These are phyloP conservation scores for Stropharia rugosoannulata DNA, from an alignment of 768 basidiomycete species.

Conservation along the genomic window DNA sequence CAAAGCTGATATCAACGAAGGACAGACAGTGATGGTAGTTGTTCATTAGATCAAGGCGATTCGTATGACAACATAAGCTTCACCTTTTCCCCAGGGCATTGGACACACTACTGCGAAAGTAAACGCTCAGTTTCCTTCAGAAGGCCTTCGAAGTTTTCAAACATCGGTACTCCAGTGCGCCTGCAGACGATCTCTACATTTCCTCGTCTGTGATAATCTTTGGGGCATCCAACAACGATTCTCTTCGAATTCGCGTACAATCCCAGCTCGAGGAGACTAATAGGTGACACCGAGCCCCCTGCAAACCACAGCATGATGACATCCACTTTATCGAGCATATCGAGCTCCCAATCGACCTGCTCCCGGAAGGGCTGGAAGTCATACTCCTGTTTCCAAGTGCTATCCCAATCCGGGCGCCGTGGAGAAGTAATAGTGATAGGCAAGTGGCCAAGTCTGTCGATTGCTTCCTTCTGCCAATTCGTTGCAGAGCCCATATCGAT, in stretches of 20 bases:
- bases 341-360: constrained; percentile 1
- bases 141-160: neutral
- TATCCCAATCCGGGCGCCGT: neutral
- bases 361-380: neutral
- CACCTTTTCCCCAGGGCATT: neutral
- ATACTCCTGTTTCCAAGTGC: neutral
- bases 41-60: no score
- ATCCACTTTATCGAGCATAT: constrained; percentile 1
- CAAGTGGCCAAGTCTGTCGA: neutral
- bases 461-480: neutral
- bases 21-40: no score
- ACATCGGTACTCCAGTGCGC: neutral
- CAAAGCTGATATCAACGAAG: no score
- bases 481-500: constrained; percentile 3
- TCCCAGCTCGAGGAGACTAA: neutral
- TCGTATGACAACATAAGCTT: neutral
- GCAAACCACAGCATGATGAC: constrained; percentile 1
- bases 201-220: neutral
- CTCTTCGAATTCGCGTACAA: neutral
- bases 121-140: neutral
- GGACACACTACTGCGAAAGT: neutral
- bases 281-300: neutral
- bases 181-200: constrained; percentile 3
- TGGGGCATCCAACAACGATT: neutral
- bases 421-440: neutral